Conservation (phyloP, 768 basidiomycete genomes). For the Chalciporus piperatus region DNA sequence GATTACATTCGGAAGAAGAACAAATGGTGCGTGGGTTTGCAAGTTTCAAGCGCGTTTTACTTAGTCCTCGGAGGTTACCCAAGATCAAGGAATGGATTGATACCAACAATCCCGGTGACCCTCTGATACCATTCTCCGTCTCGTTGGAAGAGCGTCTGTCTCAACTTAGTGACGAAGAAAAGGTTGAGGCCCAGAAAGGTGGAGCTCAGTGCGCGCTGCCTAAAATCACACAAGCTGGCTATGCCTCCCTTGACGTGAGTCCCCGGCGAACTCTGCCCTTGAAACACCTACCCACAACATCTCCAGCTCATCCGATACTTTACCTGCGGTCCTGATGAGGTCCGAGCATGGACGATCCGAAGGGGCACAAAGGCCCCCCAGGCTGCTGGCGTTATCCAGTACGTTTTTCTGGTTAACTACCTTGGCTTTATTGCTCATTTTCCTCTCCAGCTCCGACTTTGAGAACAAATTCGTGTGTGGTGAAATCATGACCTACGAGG, state of each 20-base stretch:
- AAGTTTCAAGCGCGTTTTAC: not conserved
- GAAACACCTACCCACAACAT: not conserved
- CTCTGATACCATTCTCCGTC: conserved; percentile 95
- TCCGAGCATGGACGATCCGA: conserved; percentile 97
- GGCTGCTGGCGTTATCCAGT: conserved; percentile 98
- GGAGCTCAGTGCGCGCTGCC: conserved; percentile 76
- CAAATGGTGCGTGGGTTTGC: conserved; percentile 66
- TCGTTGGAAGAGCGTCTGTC: conserved; percentile 90
- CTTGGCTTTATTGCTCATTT: not conserved
- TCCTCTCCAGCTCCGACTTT: conserved; percentile 73
- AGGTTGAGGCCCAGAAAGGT: conserved; percentile 73
- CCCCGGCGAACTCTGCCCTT: not conserved
- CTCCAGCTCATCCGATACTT: conserved; percentile 91
- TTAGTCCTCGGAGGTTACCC: conserved; percentile 57
- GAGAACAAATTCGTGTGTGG: conserved; percentile 98
- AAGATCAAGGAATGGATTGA: conserved; percentile 99
- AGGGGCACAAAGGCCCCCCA: conserved; percentile 93
- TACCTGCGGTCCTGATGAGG: conserved; percentile 95
- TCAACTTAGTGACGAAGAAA: conserved; percentile 57
- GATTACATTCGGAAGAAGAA: conserved; percentile 98
- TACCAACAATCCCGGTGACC: conserved; percentile 92
- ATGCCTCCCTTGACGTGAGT: conserved; percentile 77
- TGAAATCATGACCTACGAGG: conserved; percentile 92
- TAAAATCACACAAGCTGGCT: conserved; percentile 96
- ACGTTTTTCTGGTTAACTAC: conserved; percentile 27